Conservation (phyloP, 805 yeast genomes). For the Myxozyma vanderwaltii region DNA sequence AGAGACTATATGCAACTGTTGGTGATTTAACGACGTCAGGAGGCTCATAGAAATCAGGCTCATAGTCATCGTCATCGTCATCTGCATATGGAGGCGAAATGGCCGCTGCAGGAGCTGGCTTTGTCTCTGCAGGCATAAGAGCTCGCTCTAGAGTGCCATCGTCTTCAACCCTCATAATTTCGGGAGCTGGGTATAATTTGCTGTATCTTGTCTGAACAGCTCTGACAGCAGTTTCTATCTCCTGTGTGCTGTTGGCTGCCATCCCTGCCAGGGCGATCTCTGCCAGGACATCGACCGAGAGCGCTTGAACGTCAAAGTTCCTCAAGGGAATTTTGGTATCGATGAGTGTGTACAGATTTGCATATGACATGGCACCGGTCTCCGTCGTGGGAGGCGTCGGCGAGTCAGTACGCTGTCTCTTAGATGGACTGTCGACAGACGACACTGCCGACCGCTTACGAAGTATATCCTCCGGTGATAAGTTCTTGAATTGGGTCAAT, state of each 20-base stretch:
- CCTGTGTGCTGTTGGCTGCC: constrained; percentile 52
- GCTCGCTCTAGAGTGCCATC: constrained; percentile 8
- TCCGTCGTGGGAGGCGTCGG: constrained; percentile 4
- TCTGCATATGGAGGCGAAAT: constrained; percentile 35
- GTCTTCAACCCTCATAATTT: constrained; percentile 12
- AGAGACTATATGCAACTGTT: constrained; percentile 52
- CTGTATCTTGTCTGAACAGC: constrained; percentile 47
- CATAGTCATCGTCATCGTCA: constrained; percentile 39
- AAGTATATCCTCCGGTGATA: constrained; percentile 30
- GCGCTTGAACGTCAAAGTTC: constrained; percentile 66
- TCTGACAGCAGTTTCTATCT: constrained; percentile 66
- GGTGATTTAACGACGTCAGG: constrained; percentile 30
- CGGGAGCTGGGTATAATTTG: constrained; percentile 22
- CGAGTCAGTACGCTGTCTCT: constrained; percentile 30
- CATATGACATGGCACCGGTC: constrained; percentile 46
- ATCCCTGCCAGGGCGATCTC: constrained; percentile 71
- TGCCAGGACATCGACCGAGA: constrained; percentile 65
- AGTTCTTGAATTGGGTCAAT: constrained; percentile 35
- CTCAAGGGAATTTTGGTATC: constrained; percentile 61
- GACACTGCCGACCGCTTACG: constrained; percentile 40
- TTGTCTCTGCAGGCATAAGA: background rate
- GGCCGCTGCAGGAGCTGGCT: background rate
- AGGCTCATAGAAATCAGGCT: constrained; percentile 36
- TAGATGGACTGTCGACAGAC: constrained; percentile 35
- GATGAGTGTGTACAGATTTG: constrained; percentile 67